Evolutionary conservation across 164 flowering plant species (phyloP), one percentile per base, ranked within the genome.

Genomic region (Chimonanthus praecox): DNA sequence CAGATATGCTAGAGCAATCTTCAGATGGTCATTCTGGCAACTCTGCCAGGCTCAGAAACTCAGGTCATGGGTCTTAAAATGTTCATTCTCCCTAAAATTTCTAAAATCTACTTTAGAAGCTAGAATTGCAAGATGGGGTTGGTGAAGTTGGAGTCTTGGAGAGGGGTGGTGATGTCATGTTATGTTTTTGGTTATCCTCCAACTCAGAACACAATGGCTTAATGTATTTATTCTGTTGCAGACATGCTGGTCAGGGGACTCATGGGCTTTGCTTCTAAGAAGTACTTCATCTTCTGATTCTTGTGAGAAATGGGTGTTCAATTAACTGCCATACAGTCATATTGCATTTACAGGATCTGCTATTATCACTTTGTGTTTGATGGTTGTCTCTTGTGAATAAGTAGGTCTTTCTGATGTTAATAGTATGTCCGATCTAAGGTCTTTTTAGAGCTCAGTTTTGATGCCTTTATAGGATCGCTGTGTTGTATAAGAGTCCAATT

Each of bases 1-100:
- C 91, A 86, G 95, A 89, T 89, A 71, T 75, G 84, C 85, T 89
- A 88, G 88, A 82, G 89, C 83, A 83, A 78, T 85, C 90, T 82
- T 77, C 91, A 82, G 88, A 83, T 84, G 90, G 88, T 82, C 90
- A 82, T 77, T 84, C 88, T 86, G 91, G 90, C 86, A 84, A 79
- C 79, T 85, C 87, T 83, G 89, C 88, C 89, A 86, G 88, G 88
- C 85, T 78, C 83, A 73, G 83, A 85, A 81, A 73, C 80, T 84
- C 88, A 82, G 87, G 88, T 87, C 87, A 84, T 78, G 85, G 84
- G 89, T 84, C 73, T 78, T 82, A 71, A 80, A 77, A 33, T 33
- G 64, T 76, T 73, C 64, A 73, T 81, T 79, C 83, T 79, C 64
- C 78, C 49, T 81, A 78, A 79, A 75, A 71, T 76, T 72, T 72